Percentiles rank a stretch among this genome's conserved stretches.
Conservation (phyloP, 2,329 filamentous ascomycete species). For the Pochonia chlamydosporia region DNA sequence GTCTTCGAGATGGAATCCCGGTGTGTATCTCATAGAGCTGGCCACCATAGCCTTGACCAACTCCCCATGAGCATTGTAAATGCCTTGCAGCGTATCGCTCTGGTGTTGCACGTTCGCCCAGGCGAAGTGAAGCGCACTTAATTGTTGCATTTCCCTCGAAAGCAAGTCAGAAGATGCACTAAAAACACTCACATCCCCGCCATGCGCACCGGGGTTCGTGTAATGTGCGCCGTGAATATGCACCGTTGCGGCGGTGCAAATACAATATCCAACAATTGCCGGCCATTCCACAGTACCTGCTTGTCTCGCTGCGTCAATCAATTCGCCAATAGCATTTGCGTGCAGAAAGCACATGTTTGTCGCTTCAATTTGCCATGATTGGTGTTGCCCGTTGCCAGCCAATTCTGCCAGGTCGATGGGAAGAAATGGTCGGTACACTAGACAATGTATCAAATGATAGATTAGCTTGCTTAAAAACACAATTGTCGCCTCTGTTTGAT, state of each 20-base stretch:
- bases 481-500: slow-evolving; percentile 70
- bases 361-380: slow-evolving; percentile 89
- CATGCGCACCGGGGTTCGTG: slow-evolving; percentile 39
- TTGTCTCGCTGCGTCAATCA: slow-evolving; percentile 73
- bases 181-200: slow-evolving; percentile 57
- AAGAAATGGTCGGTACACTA: slow-evolving; percentile 81
- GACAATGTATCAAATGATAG: slow-evolving; percentile 80
- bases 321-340: slow-evolving; percentile 79
- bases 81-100: slow-evolving; percentile 68
- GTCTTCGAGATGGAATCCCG: slow-evolving; percentile 79
- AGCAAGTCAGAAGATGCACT: slow-evolving; percentile 61
- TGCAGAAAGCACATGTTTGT: slow-evolving; percentile 83
- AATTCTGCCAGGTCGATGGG: slow-evolving; percentile 80
- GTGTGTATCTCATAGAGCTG: slow-evolving; percentile 63
- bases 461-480: slow-evolving; percentile 79
- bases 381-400: slow-evolving; percentile 73
- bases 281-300: slow-evolving; percentile 76
- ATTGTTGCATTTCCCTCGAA: slow-evolving; percentile 71
- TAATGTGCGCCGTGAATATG: slow-evolving; percentile 85
- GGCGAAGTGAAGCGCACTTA: slow-evolving; percentile 66
- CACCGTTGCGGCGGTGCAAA: slow-evolving; percentile 81
- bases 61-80: slow-evolving; percentile 74
- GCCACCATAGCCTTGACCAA: slow-evolving; percentile 67
- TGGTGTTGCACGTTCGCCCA: slow-evolving; percentile 80
- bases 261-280: slow-evolving; percentile 78